Evolutionary conservation across 2,329 filamentous ascomycete genomes (phyloP).

Genomic region (Bipolaris zeicola): DNA sequence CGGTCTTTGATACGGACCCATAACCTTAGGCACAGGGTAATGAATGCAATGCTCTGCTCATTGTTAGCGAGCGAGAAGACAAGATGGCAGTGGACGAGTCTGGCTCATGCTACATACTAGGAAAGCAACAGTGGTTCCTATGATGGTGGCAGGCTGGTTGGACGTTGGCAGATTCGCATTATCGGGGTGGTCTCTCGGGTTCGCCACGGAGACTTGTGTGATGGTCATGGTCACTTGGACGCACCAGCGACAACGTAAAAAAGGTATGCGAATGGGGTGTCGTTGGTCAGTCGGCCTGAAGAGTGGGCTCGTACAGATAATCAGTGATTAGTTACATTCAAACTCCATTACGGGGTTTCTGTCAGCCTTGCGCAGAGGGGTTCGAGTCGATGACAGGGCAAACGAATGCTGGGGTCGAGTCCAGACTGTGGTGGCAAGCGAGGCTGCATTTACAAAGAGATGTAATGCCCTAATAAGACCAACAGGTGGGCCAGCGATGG

Average conservation of each 20-base stretch:
- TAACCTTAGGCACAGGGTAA: conserved; percentile 39
- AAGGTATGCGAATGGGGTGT: not conserved
- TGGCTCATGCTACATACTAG: conserved; percentile 28
- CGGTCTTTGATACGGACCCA: conserved; percentile 37
- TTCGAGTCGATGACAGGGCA: not conserved
- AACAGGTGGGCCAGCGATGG: conserved; percentile 8
- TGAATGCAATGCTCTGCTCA: conserved; percentile 29
- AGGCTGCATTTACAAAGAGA: conserved; percentile 6
- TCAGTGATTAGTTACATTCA: conserved; percentile 3
- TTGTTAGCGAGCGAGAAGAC: conserved; percentile 6
- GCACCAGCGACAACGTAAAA: not conserved
- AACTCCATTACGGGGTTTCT: conserved; percentile 11
- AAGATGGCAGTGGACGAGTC: not conserved
- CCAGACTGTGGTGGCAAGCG: conserved; percentile 4
- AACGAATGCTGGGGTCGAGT: not conserved
- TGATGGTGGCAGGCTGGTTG: conserved; percentile 39
- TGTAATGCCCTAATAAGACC: conserved; percentile 13
- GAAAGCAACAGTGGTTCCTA: conserved; percentile 36
- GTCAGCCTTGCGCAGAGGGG: not conserved
- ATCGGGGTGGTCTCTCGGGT: conserved; percentile 28
- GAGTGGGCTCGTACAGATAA: not conserved
- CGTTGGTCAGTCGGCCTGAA: not conserved
- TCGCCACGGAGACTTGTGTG: not conserved
- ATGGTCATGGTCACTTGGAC: conserved; percentile 7
- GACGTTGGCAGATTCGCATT: conserved; percentile 37